phyloP scores from a whole-genome alignment of 2,329 filamentous ascomycete species.

The Raffaelea ambrosiae region DNA sequence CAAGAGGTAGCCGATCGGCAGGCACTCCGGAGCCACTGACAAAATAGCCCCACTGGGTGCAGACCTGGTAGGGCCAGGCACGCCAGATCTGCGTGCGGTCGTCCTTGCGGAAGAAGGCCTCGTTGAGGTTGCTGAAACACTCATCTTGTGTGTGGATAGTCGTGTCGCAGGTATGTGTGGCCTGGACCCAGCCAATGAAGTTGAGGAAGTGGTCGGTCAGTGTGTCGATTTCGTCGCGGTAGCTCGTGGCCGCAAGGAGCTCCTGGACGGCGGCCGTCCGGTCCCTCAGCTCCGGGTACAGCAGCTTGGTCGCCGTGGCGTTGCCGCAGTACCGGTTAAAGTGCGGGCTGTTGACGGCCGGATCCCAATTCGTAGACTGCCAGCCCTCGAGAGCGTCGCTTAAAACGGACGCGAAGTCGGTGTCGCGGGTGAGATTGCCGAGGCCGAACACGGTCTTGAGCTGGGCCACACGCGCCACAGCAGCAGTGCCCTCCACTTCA shows the following conservation, averaged over 20 bases:
- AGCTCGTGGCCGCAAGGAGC: constrained; percentile 33
- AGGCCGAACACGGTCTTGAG: constrained; percentile 38
- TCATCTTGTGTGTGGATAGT: constrained; percentile 21
- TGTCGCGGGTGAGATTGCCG: constrained; percentile 30
- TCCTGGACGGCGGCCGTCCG: constrained; percentile 25
- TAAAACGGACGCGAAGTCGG: constrained; percentile 40
- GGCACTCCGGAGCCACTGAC: constrained; percentile 66
- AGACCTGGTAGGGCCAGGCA: constrained; percentile 45
- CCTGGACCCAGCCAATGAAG: constrained; percentile 37
- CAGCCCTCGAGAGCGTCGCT: constrained; percentile 31
- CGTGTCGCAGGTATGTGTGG: constrained; percentile 17
- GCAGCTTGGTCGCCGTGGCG: constrained; percentile 29
- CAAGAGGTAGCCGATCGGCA: constrained; percentile 51
- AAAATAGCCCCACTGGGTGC: constrained; percentile 67
- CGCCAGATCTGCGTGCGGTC: constrained; percentile 32
- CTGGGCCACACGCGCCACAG: constrained; percentile 16
- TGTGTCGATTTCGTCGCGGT: constrained; percentile 23
- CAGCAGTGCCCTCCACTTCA: not conserved
- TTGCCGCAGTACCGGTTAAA: constrained; percentile 41
- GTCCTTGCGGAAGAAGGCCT: constrained; percentile 23
- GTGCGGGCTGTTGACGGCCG: constrained; percentile 27
- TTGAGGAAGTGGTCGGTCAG: constrained; percentile 40
- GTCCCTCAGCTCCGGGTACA: constrained; percentile 32
- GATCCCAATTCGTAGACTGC: constrained; percentile 47
- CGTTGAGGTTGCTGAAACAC: constrained; percentile 28